These are phyloP conservation scores for Eudorina sp. DNA, from an alignment of 139 green algal species.

Conservation along the genomic window DNA sequence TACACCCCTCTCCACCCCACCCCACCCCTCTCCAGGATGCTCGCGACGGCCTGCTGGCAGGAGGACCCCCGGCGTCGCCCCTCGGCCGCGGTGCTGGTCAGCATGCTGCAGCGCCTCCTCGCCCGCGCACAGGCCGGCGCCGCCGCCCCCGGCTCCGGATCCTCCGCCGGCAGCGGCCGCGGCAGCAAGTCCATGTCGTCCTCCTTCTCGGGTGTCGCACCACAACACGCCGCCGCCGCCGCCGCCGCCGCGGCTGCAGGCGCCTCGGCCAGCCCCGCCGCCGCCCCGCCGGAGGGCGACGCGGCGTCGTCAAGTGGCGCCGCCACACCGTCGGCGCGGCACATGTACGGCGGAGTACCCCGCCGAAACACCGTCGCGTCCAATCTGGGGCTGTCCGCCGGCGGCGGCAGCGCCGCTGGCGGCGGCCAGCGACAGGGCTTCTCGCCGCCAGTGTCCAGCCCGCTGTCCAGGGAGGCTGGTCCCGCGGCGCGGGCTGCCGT, in stretches of 20 bases:
- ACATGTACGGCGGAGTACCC: neutral
- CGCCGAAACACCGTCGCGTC: neutral
- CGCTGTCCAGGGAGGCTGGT: slow-evolving; percentile 28
- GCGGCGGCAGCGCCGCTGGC: neutral
- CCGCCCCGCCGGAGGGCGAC: neutral
- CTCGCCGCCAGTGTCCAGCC: slow-evolving; percentile 3
- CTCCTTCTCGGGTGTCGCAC: too few species aligned
- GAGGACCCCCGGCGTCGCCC: slow-evolving; percentile 38
- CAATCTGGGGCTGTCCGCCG: neutral
- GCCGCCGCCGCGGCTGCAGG: neutral
- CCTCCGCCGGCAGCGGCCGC: neutral
- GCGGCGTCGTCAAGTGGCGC: too few species aligned
- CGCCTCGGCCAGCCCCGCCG: neutral
- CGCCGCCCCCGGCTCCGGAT: neutral
- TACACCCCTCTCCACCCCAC: neutral
- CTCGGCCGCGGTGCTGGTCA: slow-evolving; percentile 12
- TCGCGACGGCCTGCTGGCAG: slow-evolving; percentile 41
- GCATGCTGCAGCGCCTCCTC: slow-evolving; percentile 41
- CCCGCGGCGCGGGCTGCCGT: neutral
- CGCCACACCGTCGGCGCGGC: neutral
- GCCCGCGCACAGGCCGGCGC: neutral
- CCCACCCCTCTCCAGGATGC: neutral
- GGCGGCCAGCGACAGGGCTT: neutral
- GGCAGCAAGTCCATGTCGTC: neutral
- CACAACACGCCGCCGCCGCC: neutral